phyloP scores from a whole-genome alignment of 73 alveolate species.

The Paramecium tetraurelia region DNA sequence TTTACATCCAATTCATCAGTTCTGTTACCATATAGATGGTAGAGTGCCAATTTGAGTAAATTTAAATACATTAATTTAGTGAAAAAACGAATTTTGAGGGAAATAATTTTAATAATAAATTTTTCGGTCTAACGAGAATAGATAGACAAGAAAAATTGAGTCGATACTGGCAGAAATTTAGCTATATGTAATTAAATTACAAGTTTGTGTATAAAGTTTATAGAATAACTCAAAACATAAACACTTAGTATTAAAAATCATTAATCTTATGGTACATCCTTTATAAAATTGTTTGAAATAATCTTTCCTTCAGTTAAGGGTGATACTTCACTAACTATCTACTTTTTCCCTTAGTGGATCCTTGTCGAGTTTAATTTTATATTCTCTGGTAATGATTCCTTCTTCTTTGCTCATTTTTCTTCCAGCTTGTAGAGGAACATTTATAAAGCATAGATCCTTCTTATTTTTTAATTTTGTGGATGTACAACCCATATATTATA shows the following conservation, averaged over 20 bases:
- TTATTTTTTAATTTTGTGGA: background rate
- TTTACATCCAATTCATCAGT: background rate
- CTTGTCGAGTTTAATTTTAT: background rate
- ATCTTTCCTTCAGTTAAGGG: background rate
- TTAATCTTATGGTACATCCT: background rate
- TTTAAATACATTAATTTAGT: background rate
- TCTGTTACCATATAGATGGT: background rate
- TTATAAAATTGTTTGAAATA: background rate
- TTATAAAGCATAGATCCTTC: background rate
- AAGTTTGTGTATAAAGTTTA: background rate
- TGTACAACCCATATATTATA: slow-evolving; percentile 8
- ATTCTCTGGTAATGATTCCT: background rate
- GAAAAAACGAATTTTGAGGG: background rate
- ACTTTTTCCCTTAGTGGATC: background rate
- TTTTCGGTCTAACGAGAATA: background rate
- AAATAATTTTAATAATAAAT: background rate
- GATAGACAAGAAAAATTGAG: background rate
- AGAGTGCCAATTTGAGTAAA: background rate
- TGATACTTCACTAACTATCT: background rate
- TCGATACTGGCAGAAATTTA: background rate
- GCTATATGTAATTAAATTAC: background rate
- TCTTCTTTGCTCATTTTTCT: background rate
- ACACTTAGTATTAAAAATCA: background rate
- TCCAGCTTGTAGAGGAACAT: background rate
- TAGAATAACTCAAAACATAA: background rate